Base-by-base conservation (phyloP, 345 rosid genomes). In the Reutealis trisperma region DNA sequence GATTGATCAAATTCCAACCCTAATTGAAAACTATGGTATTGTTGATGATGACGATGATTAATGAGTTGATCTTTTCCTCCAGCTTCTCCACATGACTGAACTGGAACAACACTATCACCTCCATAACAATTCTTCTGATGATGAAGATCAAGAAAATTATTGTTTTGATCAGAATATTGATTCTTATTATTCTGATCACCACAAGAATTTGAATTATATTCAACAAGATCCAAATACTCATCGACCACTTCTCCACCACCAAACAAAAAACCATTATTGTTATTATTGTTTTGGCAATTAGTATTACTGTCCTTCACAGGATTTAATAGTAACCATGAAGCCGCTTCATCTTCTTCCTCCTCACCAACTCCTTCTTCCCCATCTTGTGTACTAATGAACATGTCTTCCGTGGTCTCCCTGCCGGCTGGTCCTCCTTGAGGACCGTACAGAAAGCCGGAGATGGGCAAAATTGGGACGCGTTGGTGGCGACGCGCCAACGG, bases 401-500 rank as follows among this genome's bases (percentile, higher is more conserved):
- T 81, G 18, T 83, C 89, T 51, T 86, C 82, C n/a, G 72, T 52
- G 2, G 7, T 74, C 32, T 67, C 83, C 49, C 76, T 32, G 49
- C 45, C 69, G 24, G 6, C 18, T 8, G 81, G 83, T 45, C 77
- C 80, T 45, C 62, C 80, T n/a, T 67, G 81, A 78, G 79, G 71
- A 7, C 77, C 80, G 57, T 75, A 76, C 1, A 76, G 69, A 78
- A 81, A 71, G 14, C 89, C 84, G 22, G 94, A 82, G 13, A 89
- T 78, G 5, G 97, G 97, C 21, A 83, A 88, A 65, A 93, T 80
- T 3, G 96, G 92, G 41, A 93, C 90, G 0, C 98, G 94, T 52
- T 88, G 94, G 87, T 94, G 98, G 76, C 97, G 97, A 77, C 92
- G 86, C 4, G 98, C 97, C 2, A 95, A 83, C 0, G 98, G 94